phyloP scores from a whole-genome alignment of 2,329 filamentous ascomycete species.

The Aspergillus pseudoterreus region DNA sequence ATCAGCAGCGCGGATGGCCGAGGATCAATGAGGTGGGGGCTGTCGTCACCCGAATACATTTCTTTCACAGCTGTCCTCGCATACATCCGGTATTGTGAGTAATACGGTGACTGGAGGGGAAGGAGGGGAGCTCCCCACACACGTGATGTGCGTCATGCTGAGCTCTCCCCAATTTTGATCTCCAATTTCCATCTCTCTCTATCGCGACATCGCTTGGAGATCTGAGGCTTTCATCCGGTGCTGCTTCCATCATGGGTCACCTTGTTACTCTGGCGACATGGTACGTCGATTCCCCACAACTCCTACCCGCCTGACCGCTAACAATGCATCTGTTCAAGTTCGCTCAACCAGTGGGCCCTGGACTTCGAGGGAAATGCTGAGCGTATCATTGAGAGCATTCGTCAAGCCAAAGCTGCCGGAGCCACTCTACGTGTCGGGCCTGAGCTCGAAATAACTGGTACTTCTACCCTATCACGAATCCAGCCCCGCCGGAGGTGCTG shows the following conservation, averaged over 20 bases:
- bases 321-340: slow-evolving; percentile 16
- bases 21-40: not conserved
- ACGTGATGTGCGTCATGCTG: slow-evolving; percentile 22
- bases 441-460: slow-evolving; percentile 53
- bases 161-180: slow-evolving; percentile 12
- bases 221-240: not conserved
- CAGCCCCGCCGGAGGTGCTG: not conserved
- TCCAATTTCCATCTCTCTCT: not conserved
- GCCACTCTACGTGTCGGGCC: slow-evolving; percentile 61
- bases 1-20: not conserved
- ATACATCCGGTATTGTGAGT: not conserved
- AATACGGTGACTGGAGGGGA: slow-evolving; percentile 15
- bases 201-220: too few species aligned
- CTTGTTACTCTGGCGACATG: slow-evolving; percentile 45
- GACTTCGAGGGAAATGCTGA: slow-evolving; percentile 62
- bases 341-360: slow-evolving; percentile 50
- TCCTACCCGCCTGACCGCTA: slow-evolving; percentile 3
- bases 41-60: too few species aligned
- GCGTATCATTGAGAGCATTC: slow-evolving; percentile 62
- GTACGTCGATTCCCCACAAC: slow-evolving; percentile 14
- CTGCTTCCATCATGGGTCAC: slow-evolving; percentile 32
- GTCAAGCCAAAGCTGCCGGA: slow-evolving; percentile 55
- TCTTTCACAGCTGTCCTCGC: too few species aligned
- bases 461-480: too few species aligned
- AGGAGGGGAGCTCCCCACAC: slow-evolving; percentile 22